Conservation (phyloP, 2,329 filamentous ascomycete genomes). For the Nemania diffusa region DNA sequence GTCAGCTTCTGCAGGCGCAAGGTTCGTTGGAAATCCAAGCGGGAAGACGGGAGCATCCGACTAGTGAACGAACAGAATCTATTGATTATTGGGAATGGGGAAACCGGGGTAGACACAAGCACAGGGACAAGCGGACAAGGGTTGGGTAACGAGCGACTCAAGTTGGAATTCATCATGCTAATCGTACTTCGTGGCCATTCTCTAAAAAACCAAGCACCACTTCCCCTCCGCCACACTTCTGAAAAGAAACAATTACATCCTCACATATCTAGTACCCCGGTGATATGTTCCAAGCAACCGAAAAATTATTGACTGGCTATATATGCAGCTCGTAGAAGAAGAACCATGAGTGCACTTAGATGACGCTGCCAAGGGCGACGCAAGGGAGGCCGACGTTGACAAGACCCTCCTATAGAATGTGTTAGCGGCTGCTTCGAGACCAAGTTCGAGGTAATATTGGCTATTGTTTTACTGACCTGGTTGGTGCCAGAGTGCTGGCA, state of each 20-base stretch:
- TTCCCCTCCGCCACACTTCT: conserved; percentile 24
- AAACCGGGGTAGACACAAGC: conserved; percentile 4
- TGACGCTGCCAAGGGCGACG: conserved; percentile 45
- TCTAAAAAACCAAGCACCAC: conserved; percentile 40
- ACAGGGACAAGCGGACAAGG: conserved; percentile 28
- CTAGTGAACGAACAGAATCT: too few relatives aligned
- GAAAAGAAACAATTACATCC: conserved; percentile 42
- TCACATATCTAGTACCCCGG: conserved; percentile 43
- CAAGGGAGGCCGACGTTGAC: conserved; percentile 49
- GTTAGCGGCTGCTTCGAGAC: conserved; percentile 20
- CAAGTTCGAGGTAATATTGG: too few relatives aligned
- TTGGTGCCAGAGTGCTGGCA: conserved; percentile 47
- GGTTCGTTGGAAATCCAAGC: background rate
- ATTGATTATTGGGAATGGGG: too few relatives aligned
- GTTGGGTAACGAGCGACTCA: conserved; percentile 46
- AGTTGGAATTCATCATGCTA: conserved; percentile 47
- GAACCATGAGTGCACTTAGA: conserved; percentile 43
- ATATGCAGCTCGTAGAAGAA: conserved; percentile 27
- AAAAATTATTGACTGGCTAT: conserved; percentile 30
- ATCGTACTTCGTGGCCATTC: conserved; percentile 40
- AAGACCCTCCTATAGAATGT: conserved; percentile 40
- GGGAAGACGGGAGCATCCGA: too few relatives aligned
- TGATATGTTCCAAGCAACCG: conserved; percentile 37
- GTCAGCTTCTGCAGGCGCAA: background rate
- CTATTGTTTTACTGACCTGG: conserved; percentile 44